A percentile compares a stretch with the other conserved stretches of the same genome.
Evolutionary conservation across 345 rosid species (phyloP).

Genomic region (Anacardium occidentale): DNA sequence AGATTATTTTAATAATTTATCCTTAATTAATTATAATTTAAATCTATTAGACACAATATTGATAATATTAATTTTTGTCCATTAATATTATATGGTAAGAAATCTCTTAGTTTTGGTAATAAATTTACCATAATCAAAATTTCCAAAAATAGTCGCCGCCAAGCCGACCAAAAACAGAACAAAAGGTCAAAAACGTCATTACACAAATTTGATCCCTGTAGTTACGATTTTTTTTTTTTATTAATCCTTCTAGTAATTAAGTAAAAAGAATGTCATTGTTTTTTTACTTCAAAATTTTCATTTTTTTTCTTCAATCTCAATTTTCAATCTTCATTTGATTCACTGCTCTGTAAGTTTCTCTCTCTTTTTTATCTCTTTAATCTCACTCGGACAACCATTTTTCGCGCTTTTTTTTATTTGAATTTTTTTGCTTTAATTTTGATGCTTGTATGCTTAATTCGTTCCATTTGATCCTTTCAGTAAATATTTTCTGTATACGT

Average conservation of each 20-base stretch:
- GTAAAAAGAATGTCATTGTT: background rate
- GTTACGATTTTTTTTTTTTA: too few relatives aligned
- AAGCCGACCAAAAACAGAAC: background rate
- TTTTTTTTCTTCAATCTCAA: background rate
- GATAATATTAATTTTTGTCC: too few relatives aligned
- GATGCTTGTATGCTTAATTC: background rate
- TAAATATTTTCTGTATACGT: background rate
- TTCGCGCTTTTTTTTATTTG: background rate
- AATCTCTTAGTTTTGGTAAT: too few relatives aligned
- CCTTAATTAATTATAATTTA: too few relatives aligned
- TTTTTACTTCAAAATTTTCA: background rate
- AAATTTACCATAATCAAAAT: too few relatives aligned
- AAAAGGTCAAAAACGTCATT: slow-evolving; percentile 2
- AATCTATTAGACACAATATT: too few relatives aligned
- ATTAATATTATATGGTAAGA: too few relatives aligned
- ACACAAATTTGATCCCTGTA: background rate
- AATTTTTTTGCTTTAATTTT: background rate
- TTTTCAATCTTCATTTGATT: background rate
- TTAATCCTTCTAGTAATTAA: background rate
- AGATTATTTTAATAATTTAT: too few relatives aligned
- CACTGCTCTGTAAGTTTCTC: slow-evolving; percentile 24
- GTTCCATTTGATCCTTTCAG: background rate
- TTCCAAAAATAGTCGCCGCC: too few relatives aligned
- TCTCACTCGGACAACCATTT: background rate
- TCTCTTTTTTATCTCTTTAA: background rate